Evolutionary conservation across 352 stramenopile species (phyloP), one percentile per base, ranked within the genome.

Genomic region (Phytophthora crassamura): DNA sequence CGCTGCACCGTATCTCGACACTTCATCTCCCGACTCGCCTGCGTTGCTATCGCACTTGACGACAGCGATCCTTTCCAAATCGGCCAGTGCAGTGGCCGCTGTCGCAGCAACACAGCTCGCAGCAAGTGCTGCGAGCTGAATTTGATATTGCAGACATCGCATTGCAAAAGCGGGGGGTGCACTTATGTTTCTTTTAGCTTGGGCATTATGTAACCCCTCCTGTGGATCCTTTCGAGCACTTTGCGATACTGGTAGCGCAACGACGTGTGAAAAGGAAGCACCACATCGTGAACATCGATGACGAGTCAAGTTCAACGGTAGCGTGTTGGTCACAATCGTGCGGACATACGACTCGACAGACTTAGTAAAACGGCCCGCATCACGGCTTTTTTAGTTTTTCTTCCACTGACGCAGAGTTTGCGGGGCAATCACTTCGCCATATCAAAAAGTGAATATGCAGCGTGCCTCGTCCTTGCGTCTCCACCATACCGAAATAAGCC

Each of bases 61-160:
- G 45, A 41, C 3, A 52, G 15, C 6, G 45, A 32, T 5, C 32
- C 5, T 10, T 41, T 52, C 45, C 28, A 41, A 16, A 36, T 35
- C 12, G 30, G 45, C 45, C 45, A 52, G n/a, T 52, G 30, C 20
- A 40, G 25, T 28, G 45, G 28, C 11, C 28, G n/a, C 8, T 16
- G 11, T 12, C 40, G 45, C 5, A 52, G 15, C 28, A 52, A 20
- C 6, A 40, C 28, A 28, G n/a, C 28, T 14, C 45, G 30, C 10
- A 52, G 20, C n/a, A 52, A 18, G 15, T 40, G 45, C 28, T 52
- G 45, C 11, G 45, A 52, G 28, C 45, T 30, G 32, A 9, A 52
- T 28, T 46, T 46, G 10, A 30, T 30, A 7, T 52, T 52, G 32
- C 45, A 52, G 15, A 36, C 3, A 52, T 18, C 11, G n/a, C 30